Evolutionary conservation across 768 basidiomycete species (phyloP).

Genomic region (Lactarius trivialis): DNA sequence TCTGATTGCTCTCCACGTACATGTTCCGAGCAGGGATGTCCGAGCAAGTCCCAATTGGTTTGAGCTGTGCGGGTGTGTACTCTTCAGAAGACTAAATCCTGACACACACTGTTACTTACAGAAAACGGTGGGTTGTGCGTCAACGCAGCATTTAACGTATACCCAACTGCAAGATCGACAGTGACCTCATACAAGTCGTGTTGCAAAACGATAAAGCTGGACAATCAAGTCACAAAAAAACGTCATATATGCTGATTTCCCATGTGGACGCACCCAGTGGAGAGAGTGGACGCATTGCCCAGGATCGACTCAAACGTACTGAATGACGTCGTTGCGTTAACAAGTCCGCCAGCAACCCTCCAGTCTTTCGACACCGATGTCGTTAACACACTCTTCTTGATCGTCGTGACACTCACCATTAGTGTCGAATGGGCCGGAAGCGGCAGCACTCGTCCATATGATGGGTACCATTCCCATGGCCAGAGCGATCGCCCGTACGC

Average conservation of each 20-base stretch:
- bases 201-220: constrained; percentile 80
- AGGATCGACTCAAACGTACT: constrained; percentile 71
- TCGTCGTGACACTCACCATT: constrained; percentile 42
- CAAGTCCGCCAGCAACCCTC: constrained; percentile 75
- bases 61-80: constrained; percentile 36
- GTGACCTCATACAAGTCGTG: constrained; percentile 82
- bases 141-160: constrained; percentile 73
- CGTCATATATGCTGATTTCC: not conserved
- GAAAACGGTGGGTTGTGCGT: constrained; percentile 57
- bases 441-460: constrained; percentile 74
- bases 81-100: constrained; percentile 4
- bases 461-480: constrained; percentile 91
- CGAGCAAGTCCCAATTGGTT: constrained; percentile 75
- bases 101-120: constrained; percentile 33
- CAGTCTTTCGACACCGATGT: constrained; percentile 48
- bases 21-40: constrained; percentile 56
- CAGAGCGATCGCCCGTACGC: constrained; percentile 82
- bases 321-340: constrained; percentile 58
- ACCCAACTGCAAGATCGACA: constrained; percentile 85
- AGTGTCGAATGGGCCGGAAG: constrained; percentile 57
- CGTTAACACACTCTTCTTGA: not conserved
- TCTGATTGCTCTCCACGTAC: constrained; percentile 79
- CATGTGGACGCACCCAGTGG: constrained; percentile 45
- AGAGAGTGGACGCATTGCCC: constrained; percentile 50
- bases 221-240: constrained; percentile 27